Evolutionary conservation across 2,329 filamentous ascomycete species (phyloP).

Genomic region (Phaeoacremonium minimum): DNA sequence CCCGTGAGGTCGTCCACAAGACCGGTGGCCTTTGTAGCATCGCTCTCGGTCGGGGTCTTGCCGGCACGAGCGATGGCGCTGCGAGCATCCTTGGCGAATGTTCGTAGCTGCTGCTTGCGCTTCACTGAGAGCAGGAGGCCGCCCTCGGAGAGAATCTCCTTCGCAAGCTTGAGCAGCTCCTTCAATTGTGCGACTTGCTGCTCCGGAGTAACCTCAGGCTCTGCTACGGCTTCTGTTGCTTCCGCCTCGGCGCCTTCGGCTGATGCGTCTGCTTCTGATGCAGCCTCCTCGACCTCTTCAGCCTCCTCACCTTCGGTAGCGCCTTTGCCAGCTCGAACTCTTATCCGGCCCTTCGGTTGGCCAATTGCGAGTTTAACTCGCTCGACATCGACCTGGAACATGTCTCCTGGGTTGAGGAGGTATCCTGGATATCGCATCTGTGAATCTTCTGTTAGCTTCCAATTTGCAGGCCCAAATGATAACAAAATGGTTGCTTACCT

Average conservation of each 20-base stretch:
- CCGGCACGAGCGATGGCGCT: slow-evolving; percentile 54
- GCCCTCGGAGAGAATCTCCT: slow-evolving; percentile 15
- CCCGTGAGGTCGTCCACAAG: slow-evolving; percentile 51
- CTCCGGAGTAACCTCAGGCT: slow-evolving; percentile 11
- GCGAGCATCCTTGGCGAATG: slow-evolving; percentile 64
- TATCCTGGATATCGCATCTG: slow-evolving; percentile 93
- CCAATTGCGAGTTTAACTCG: slow-evolving; percentile 87
- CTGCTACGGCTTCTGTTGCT: slow-evolving; percentile 24
- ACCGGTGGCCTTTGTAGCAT: slow-evolving; percentile 29
- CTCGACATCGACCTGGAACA: slow-evolving; percentile 93
- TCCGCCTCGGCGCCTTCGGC: slow-evolving; percentile 12
- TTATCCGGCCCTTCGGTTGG: slow-evolving; percentile 65
- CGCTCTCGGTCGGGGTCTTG: too few relatives aligned
- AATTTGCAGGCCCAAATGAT: neutral
- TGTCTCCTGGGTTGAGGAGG: slow-evolving; percentile 91
- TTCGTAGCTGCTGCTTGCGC: slow-evolving; percentile 71
- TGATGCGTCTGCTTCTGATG: slow-evolving; percentile 17
- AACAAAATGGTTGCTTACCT: slow-evolving; percentile 48
- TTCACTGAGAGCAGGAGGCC: slow-evolving; percentile 52
- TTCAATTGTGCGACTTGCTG: slow-evolving; percentile 34
- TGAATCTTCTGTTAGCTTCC: neutral
- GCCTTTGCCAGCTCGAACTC: slow-evolving; percentile 21
- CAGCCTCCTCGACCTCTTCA: slow-evolving; percentile 9
- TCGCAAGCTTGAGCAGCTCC: slow-evolving; percentile 42
- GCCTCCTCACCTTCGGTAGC: slow-evolving; percentile 3